A percentile compares a stretch with the other conserved stretches of the same genome.
Conservation (phyloP, 345 rosid species). For the Salix suchowensis region DNA sequence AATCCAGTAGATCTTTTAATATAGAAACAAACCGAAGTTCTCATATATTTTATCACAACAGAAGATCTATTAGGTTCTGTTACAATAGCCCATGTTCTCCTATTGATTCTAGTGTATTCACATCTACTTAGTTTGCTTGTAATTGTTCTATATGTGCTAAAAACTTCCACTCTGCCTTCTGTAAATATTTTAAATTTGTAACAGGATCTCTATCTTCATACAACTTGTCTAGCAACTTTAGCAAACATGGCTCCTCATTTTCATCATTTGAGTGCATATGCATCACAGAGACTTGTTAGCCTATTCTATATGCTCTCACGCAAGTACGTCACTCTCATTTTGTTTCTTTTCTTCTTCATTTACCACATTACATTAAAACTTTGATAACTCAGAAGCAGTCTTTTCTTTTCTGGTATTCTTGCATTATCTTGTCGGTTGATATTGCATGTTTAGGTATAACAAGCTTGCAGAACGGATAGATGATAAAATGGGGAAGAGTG, state of each 20-base stretch:
- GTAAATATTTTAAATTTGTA: constrained; percentile 1
- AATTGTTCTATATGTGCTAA: background rate
- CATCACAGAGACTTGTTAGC: constrained; percentile 95
- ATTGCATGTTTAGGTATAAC: constrained; percentile 60
- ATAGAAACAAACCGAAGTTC: background rate
- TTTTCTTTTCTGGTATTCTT: background rate
- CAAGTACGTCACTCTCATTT: constrained; percentile 53
- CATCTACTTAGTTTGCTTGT: no score
- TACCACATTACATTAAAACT: background rate
- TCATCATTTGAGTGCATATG: constrained; percentile 91
- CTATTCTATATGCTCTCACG: constrained; percentile 95
- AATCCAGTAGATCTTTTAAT: background rate
- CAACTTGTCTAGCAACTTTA: constrained; percentile 91
- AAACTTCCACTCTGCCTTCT: background rate
- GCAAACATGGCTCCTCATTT: constrained; percentile 99
- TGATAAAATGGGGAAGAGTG: constrained; percentile 53
- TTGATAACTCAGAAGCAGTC: background rate
- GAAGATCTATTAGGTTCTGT: no score
- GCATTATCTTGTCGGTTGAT: background rate
- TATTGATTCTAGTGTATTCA: no score
- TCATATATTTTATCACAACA: background rate
- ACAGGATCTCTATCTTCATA: constrained; percentile 98
- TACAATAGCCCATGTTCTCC: no score
- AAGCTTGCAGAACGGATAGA: constrained; percentile 69
- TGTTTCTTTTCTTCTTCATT: constrained; percentile 5